phyloP scores from a whole-genome alignment of 1,284 basidiomycete species.

The Rhodotorula sp. region DNA sequence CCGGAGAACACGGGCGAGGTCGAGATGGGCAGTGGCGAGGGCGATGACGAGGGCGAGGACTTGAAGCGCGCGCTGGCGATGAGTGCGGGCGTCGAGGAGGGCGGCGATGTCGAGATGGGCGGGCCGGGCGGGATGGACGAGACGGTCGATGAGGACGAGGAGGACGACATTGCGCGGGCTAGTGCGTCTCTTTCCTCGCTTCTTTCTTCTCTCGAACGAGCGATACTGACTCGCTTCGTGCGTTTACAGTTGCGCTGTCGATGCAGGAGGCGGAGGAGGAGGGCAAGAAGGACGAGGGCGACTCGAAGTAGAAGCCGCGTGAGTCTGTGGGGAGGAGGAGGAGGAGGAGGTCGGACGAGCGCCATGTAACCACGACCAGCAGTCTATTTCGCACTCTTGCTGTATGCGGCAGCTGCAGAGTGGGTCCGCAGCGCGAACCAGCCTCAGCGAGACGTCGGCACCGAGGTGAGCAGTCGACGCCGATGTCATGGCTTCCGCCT shows the following conservation, averaged over 20 bases:
- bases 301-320: background rate
- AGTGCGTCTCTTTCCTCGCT: slow-evolving; percentile 45
- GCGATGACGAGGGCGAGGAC: slow-evolving; percentile 47
- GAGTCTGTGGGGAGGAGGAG: background rate
- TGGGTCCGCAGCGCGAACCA: no score
- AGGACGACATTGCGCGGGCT: slow-evolving; percentile 57
- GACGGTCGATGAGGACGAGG: slow-evolving; percentile 21
- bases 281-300: slow-evolving; percentile 1
- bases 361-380: background rate
- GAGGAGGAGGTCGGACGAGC: background rate
- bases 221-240: background rate
- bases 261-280: slow-evolving; percentile 49
- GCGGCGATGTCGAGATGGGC: slow-evolving; percentile 33
- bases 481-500: no score
- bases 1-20: slow-evolving; percentile 42
- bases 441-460: background rate
- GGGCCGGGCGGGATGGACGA: slow-evolving; percentile 26
- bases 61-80: slow-evolving; percentile 47
- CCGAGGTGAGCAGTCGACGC: no score
- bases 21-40: slow-evolving; percentile 43
- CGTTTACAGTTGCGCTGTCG: slow-evolving; percentile 58
- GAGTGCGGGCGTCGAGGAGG: slow-evolving; percentile 29
- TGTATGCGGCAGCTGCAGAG: no score
- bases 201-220: background rate
- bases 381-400: background rate